Conservation (phyloP, 805 yeast species). For the Citeromyces nyonsensis region DNA sequence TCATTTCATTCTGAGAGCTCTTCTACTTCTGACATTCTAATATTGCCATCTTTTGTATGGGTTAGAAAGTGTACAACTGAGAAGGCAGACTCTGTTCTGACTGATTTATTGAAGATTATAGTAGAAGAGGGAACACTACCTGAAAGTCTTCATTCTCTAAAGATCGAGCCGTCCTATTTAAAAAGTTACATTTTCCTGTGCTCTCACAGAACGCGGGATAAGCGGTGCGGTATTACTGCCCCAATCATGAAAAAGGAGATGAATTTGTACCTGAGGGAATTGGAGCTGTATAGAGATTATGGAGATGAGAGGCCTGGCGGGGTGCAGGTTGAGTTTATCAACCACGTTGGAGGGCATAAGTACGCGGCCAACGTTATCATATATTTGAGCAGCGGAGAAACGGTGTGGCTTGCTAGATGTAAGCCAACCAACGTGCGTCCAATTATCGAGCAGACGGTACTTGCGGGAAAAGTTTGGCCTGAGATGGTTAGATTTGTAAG, state of each 20-base stretch:
- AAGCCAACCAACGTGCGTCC: slow-evolving; percentile 62
- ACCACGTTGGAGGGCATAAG: slow-evolving; percentile 95
- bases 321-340: slow-evolving; percentile 50
- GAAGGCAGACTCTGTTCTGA: slow-evolving; percentile 27
- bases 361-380: slow-evolving; percentile 81
- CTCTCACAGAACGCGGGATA: slow-evolving; percentile 85
- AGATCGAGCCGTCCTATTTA: slow-evolving; percentile 20
- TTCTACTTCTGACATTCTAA: slow-evolving; percentile 34
- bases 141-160: slow-evolving; percentile 12
- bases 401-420: slow-evolving; percentile 81
- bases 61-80: slow-evolving; percentile 28
- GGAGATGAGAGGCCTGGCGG: slow-evolving; percentile 71
- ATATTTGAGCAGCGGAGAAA: slow-evolving; percentile 57
- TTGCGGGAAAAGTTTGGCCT: slow-evolving; percentile 60
- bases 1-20: slow-evolving; percentile 9
- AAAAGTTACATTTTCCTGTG: slow-evolving; percentile 55
- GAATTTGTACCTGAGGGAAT: slow-evolving; percentile 55
- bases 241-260: slow-evolving; percentile 76
- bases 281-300: slow-evolving; percentile 58
- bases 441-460: slow-evolving; percentile 61
- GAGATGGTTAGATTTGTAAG: slow-evolving; percentile 47
- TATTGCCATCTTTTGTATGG: slow-evolving; percentile 69
- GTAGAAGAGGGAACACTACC: slow-evolving; percentile 9
- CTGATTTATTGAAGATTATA: slow-evolving; percentile 24
- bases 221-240: slow-evolving; percentile 87